Conservation (phyloP, 306 rosid species). For the Begonia masoniana region DNA sequence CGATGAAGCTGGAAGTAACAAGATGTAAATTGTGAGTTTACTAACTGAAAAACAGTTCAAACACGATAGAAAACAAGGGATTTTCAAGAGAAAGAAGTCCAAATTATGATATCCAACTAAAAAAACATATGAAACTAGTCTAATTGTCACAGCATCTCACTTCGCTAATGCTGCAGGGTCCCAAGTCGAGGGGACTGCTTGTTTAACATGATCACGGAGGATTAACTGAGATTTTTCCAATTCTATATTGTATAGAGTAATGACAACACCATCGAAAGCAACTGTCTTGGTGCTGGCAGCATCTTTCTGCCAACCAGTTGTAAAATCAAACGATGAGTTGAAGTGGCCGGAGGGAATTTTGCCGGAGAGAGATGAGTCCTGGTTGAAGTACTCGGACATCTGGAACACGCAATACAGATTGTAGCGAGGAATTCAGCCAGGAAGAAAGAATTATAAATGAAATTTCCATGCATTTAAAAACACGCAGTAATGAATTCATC, state of each 20-base stretch:
- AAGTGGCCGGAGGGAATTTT: slow-evolving; percentile 81
- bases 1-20: slow-evolving; percentile 37
- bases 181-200: slow-evolving; percentile 76
- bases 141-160: slow-evolving; percentile 15
- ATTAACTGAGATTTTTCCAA: slow-evolving; percentile 52
- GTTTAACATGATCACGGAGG: slow-evolving; percentile 53
- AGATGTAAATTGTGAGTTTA: no score
- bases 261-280: slow-evolving; percentile 61
- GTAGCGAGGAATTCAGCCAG: no score
- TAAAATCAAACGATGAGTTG: slow-evolving; percentile 60
- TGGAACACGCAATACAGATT: slow-evolving; percentile 8
- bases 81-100: no score
- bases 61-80: no score
- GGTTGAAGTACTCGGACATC: slow-evolving; percentile 91
- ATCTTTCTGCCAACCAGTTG: slow-evolving; percentile 73
- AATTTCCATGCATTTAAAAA: no score
- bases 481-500: no score
- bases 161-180: slow-evolving; percentile 78
- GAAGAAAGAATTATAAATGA: neutral
- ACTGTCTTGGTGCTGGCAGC: slow-evolving; percentile 70
- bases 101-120: no score
- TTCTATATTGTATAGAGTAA: slow-evolving; percentile 60
- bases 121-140: no score
- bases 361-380: slow-evolving; percentile 57
- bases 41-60: no score